Conservation (phyloP, 495 filamentous ascomycete species). For the Barbatosphaeria neglecta region DNA sequence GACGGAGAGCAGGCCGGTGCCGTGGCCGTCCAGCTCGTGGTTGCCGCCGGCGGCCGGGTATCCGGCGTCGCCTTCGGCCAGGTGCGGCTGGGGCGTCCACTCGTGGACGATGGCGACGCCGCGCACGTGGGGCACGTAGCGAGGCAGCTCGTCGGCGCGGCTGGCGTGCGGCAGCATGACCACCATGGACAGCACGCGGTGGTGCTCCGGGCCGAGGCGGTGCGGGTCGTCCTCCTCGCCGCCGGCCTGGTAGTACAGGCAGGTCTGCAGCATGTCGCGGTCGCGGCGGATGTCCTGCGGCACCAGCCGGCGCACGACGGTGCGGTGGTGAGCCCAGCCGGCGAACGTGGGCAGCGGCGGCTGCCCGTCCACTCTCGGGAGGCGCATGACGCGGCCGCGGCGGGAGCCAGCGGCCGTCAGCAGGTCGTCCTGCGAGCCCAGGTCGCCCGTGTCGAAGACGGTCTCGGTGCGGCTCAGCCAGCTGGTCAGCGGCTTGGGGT, state of each 20-base stretch:
- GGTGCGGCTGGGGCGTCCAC: conserved; percentile 25
- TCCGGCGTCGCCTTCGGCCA: too few species aligned
- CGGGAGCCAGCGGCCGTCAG: too few species aligned
- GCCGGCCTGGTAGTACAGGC: background rate
- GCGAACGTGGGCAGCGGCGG: background rate
- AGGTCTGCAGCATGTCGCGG: background rate
- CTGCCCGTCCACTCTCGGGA: background rate
- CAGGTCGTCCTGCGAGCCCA: background rate
- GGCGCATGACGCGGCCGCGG: background rate
- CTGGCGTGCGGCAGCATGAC: conserved; percentile 66
- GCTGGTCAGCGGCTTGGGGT: background rate
- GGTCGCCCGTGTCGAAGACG: background rate
- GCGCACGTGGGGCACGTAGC: conserved; percentile 70
- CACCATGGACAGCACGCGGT: conserved; percentile 24
- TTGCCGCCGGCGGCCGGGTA: too few species aligned
- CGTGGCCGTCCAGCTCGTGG: background rate
- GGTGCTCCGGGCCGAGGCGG: too few species aligned
- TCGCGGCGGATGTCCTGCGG: background rate
- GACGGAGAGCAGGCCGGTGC: conserved; percentile 46
- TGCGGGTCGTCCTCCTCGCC: too few species aligned
- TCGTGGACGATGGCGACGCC: conserved; percentile 64
- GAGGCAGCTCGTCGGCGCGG: conserved; percentile 54
- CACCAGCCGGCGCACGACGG: background rate
- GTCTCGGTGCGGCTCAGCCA: background rate
- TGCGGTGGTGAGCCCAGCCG: background rate